Conservation (phyloP, 73 alveolate species). For the Strombidium stylifer region DNA sequence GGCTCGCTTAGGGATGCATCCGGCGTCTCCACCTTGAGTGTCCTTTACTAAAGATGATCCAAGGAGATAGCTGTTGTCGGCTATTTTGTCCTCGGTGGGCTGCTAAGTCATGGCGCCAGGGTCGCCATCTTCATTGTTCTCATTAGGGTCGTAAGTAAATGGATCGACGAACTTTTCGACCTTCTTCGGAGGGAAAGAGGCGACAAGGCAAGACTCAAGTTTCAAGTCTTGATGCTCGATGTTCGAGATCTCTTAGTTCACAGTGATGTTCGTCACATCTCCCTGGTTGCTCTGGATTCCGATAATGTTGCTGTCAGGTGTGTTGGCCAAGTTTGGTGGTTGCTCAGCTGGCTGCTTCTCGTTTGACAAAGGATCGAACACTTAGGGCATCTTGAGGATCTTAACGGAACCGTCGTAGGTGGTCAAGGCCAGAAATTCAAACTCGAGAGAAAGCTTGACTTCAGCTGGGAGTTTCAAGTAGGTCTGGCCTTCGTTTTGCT, state of each 20-base stretch:
- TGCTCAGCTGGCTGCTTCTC: slow-evolving; percentile 3
- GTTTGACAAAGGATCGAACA: slow-evolving; percentile 31
- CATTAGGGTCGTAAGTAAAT: background rate
- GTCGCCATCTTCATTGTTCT: no score
- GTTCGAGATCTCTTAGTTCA: background rate
- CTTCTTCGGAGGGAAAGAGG: no score
- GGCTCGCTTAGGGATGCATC: background rate
- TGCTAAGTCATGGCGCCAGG: no score
- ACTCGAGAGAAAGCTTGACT: slow-evolving; percentile 32
- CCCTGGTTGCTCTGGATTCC: background rate
- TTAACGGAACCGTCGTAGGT: slow-evolving; percentile 45
- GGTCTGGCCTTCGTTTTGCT: slow-evolving; percentile 30
- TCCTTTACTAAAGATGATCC: no score
- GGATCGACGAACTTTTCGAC: slow-evolving; percentile 18
- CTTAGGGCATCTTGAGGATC: slow-evolving; percentile 38
- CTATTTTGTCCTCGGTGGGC: no score
- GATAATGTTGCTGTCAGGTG: background rate
- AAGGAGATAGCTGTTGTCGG: no score
- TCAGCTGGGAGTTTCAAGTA: slow-evolving; percentile 53
- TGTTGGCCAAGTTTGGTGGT: slow-evolving; percentile 3
- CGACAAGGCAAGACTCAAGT: no score
- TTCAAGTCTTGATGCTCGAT: no score
- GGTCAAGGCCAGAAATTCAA: slow-evolving; percentile 16
- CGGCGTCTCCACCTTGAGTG: slow-evolving; percentile 51
- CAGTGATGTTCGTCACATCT: slow-evolving; percentile 7